These are phyloP conservation scores for Didymella pinodella DNA, from an alignment of 2,329 filamentous ascomycete species.

Conservation along the genomic window DNA sequence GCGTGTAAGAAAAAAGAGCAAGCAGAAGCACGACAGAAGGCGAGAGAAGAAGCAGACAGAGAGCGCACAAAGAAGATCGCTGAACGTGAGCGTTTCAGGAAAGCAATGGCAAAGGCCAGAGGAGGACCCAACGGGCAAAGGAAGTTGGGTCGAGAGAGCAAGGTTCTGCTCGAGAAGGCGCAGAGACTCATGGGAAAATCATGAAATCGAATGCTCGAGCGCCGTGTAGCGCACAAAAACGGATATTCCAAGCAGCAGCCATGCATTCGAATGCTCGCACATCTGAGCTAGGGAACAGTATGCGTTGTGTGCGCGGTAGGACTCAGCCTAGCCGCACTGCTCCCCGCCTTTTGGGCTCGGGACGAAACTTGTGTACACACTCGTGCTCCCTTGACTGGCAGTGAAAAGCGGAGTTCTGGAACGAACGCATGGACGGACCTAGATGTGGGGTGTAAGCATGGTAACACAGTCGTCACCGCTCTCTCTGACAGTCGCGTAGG, in stretches of 20 bases:
- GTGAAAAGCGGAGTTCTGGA: conserved; percentile 1
- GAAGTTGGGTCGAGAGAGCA: conserved; percentile 83
- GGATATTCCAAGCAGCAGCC: not conserved
- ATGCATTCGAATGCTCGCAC: not conserved
- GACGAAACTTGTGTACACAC: not conserved
- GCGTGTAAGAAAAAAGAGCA: conserved; percentile 67
- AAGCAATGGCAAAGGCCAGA: conserved; percentile 68
- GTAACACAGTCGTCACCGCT: conserved; percentile 21
- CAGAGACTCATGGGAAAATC: conserved; percentile 68
- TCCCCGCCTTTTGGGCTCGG: not conserved
- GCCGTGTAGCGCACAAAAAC: not conserved
- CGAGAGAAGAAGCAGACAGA: conserved; percentile 69
- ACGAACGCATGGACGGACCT: conserved; percentile 6
- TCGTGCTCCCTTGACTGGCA: conserved; percentile 5
- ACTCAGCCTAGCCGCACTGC: not conserved
- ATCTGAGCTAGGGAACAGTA: not conserved
- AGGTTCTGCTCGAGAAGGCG: conserved; percentile 78
- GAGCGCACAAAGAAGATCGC: conserved; percentile 62
- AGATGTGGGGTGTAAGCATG: conserved; percentile 7
- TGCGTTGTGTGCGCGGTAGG: not conserved
- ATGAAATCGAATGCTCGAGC: conserved; percentile 14
- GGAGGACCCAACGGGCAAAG: conserved; percentile 74
- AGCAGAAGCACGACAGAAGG: conserved; percentile 65
- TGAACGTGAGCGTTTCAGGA: conserved; percentile 75
- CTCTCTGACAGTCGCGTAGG: conserved; percentile 3